These are phyloP conservation scores for Boletellus deceptivus DNA, from an alignment of 1,284 basidiomycete species.

Conservation along the genomic window DNA sequence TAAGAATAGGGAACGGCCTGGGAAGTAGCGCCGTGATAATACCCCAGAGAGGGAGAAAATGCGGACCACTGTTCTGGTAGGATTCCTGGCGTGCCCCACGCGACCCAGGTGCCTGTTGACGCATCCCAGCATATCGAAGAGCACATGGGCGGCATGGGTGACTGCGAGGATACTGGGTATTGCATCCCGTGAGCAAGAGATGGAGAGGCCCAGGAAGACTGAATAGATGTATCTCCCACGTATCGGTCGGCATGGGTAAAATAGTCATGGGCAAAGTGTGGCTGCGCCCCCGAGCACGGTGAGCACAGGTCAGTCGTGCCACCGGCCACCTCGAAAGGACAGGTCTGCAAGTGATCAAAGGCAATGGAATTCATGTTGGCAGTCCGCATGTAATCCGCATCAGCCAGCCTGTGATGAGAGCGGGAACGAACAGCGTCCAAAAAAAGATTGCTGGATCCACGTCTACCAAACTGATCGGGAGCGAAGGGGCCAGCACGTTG, in stretches of 20 bases:
- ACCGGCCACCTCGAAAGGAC: conserved; percentile 24
- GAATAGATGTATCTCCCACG: conserved; percentile 22
- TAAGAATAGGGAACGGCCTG: conserved; percentile 28
- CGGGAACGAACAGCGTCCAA: conserved; percentile 35
- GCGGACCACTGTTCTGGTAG: conserved; percentile 30
- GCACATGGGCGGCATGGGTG: conserved; percentile 29
- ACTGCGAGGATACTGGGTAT: conserved; percentile 31
- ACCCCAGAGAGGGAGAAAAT: conserved; percentile 27
- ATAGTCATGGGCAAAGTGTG: conserved; percentile 29
- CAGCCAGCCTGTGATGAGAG: conserved; percentile 25
- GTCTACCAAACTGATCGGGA: conserved; percentile 31
- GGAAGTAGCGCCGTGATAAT: conserved; percentile 29
- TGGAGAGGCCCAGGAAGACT: conserved; percentile 30
- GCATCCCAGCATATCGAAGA: conserved; percentile 32
- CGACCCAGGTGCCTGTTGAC: conserved; percentile 29
- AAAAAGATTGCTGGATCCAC: conserved; percentile 31
- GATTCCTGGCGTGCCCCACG: conserved; percentile 29
- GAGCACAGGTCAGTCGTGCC: conserved; percentile 31
- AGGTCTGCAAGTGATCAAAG: conserved; percentile 27
- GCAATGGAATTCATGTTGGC: conserved; percentile 20
- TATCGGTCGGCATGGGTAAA: conserved; percentile 26
- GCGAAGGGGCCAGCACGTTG: conserved; percentile 7
- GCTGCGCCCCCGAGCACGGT: conserved; percentile 24
- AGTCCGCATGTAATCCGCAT: conserved; percentile 22
- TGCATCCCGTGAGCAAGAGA: conserved; percentile 29